These are phyloP conservation scores for Trichoderma pleuroti DNA, from an alignment of 2,329 filamentous ascomycete species.

Conservation along the genomic window DNA sequence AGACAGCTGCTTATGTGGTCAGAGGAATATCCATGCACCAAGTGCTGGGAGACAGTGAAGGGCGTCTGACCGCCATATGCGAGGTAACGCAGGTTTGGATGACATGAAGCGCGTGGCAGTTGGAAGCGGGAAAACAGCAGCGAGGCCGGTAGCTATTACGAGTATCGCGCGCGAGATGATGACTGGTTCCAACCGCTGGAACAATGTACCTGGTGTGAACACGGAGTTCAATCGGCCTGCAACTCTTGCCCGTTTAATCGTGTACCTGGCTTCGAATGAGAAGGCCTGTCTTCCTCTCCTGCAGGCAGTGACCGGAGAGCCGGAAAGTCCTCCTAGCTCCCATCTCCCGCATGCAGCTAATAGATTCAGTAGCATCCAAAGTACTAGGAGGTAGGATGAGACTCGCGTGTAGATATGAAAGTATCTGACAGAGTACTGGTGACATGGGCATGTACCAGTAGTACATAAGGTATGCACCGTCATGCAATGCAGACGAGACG, in stretches of 20 bases:
- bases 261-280: neutral
- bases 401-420: neutral
- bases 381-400: neutral
- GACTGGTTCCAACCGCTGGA: neutral
- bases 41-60: neutral
- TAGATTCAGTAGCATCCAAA: neutral
- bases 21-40: neutral
- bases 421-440: neutral
- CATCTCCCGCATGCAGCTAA: conserved; percentile 16
- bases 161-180: neutral
- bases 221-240: neutral
- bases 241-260: neutral
- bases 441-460: neutral
- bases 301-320: conserved; percentile 14
- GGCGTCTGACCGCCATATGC: conserved; percentile 19
- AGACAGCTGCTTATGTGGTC: neutral
- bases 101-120: neutral
- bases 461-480: neutral
- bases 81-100: neutral
- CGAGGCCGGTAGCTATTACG: neutral
- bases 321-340: conserved; percentile 14
- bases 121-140: neutral
- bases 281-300: neutral
- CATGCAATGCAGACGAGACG: neutral
- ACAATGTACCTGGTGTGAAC: neutral